Percentiles rank a stretch among this genome's conserved stretches.
These are phyloP conservation scores for Mallotus nudiflorus DNA, from an alignment of 345 rosid genomes.

Conservation along the genomic window DNA sequence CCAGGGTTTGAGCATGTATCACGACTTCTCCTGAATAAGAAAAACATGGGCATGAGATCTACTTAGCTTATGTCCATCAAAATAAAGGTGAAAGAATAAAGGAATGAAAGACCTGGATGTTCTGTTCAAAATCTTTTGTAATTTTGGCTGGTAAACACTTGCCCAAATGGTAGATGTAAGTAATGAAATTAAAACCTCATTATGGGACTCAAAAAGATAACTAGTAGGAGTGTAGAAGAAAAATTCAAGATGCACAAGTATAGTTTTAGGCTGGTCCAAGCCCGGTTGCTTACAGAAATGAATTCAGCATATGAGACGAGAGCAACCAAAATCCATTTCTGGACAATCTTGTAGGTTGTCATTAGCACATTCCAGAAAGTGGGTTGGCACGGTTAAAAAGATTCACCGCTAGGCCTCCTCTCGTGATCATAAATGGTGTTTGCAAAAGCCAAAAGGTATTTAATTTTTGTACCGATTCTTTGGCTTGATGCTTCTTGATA, in stretches of 20 bases:
- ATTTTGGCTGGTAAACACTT: background rate
- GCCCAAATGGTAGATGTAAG: background rate
- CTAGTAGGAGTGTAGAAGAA: too few species aligned
- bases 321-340: background rate
- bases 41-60: background rate
- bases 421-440: background rate
- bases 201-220: too few species aligned
- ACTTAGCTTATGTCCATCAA: background rate
- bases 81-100: too few species aligned
- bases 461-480: background rate
- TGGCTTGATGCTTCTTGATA: background rate
- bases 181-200: background rate
- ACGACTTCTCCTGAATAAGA: background rate
- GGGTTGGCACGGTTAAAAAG: background rate
- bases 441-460: conserved; percentile 1
- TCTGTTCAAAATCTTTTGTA: too few species aligned
- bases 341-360: background rate
- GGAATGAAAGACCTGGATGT: too few species aligned
- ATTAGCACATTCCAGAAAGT: too few species aligned
- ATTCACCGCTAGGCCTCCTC: background rate
- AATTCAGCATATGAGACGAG: background rate
- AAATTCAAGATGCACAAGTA: too few species aligned
- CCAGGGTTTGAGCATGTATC: background rate
- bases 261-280: too few species aligned
- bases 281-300: too few species aligned